Base-by-base conservation (phyloP, 768 basidiomycete species). In the Termitomyces eurrhizus region DNA sequence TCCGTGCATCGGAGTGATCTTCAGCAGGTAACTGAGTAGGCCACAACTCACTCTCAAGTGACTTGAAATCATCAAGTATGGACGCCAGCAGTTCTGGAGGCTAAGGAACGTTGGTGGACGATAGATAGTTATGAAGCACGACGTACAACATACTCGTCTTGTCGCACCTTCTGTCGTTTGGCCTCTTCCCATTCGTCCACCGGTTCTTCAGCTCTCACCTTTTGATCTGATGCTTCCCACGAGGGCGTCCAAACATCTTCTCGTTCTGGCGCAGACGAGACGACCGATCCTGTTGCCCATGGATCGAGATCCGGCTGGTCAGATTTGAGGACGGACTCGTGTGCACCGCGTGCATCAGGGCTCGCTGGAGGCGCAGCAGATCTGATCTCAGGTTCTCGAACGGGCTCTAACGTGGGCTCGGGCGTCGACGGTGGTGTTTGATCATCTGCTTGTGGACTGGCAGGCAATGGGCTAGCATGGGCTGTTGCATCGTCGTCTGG, bases 141-240 rank as follows among this genome's bases (percentile, higher is more conserved):
- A 77, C 89, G 73, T 73, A 91, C 90, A 69, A 90, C 84, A 68
- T 81, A 78, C 48, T 78, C 78, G 68, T 90, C 83, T 66, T 83
- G 77, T 61, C 78, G 79, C 63, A 81, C 81, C 65, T 89, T 87
- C 62, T 81, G 74, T 65, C 74, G 77, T 61, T 75, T 81, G 13
- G 88, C 87, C 11, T 70, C 66, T 64, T 88, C 88, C 89, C 90
- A 90, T 70, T 88, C 87, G 67, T 91, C 87, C 6, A 74, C 69
- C 7, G 70, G 11, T 36, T 60, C 49, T 7, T 48, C 36, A 4
- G 11, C 50, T 54, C 69, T 64, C 56, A 35, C 57, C 14, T 59
- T 63, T 41, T 64, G 67, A 16, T 69, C 66, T 49, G 66, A 29
- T 57, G 68, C 65, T 37, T 57, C 71, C 84, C 84, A 84, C 12